A percentile compares a stretch with the other conserved stretches of the same genome.
Evolutionary conservation across 2,329 filamentous ascomycete species (phyloP).

Genomic region (Fusarium pilosicola): DNA sequence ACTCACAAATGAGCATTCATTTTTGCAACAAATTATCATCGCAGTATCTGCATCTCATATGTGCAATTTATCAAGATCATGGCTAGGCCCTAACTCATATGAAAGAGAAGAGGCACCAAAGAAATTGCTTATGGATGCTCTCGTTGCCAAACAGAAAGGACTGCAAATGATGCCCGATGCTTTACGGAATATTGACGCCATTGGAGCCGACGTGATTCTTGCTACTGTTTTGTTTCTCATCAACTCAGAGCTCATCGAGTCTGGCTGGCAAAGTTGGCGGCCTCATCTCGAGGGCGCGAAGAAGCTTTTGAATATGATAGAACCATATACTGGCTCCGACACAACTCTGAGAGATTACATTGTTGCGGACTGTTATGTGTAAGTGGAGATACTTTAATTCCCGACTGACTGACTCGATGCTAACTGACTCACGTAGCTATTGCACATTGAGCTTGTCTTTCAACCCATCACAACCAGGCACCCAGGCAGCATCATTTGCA

Average conservation of each 20-base stretch:
- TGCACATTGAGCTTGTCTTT: conserved; percentile 57
- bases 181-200: conserved; percentile 49
- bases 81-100: conserved; percentile 39
- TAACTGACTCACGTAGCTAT: conserved; percentile 46
- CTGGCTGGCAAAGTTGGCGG: conserved; percentile 57
- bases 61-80: conserved; percentile 47
- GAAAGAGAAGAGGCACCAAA: conserved; percentile 46
- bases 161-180: conserved; percentile 53
- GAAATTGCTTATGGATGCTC: conserved; percentile 51
- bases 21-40: conserved; percentile 58
- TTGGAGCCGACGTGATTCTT: conserved; percentile 54
- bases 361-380: conserved; percentile 59
- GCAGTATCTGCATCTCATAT: conserved; percentile 60
- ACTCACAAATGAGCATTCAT: conserved; percentile 51
- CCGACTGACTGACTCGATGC: background rate
- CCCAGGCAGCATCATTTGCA: conserved; percentile 46
- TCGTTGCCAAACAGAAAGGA: conserved; percentile 57
- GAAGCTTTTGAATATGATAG: conserved; percentile 53
- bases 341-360: conserved; percentile 55
- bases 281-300: conserved; percentile 58
- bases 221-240: conserved; percentile 60
- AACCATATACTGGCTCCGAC: conserved; percentile 47
- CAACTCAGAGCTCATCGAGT: conserved; percentile 61
- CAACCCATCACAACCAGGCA: conserved; percentile 46
- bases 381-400: conserved; percentile 25